A percentile compares a stretch with the other conserved stretches of the same genome.
These are phyloP conservation scores for Acanthamoeba polyphaga DNA, from an alignment of 208 protist genomes.

Conservation along the genomic window DNA sequence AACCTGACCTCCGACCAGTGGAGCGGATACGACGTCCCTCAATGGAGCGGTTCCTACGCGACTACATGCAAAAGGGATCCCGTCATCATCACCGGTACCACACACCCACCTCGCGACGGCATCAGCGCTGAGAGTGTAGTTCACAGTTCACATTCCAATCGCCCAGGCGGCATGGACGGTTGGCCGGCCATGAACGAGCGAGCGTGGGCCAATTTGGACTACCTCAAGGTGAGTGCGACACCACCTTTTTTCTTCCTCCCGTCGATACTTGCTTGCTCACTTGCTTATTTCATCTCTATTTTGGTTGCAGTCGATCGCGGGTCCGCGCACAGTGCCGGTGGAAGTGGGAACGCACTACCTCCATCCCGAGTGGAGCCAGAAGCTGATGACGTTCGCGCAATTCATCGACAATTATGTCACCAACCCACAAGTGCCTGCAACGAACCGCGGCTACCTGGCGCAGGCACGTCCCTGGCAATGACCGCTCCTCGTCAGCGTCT, in stretches of 20 bases:
- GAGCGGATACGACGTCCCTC: constrained; percentile 17
- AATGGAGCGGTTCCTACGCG: constrained; percentile 42
- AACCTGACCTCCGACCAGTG: not conserved
- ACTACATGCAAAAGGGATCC: constrained; percentile 31
- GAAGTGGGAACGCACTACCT: constrained; percentile 67
- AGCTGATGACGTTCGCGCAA: constrained; percentile 61
- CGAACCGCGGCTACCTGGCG: constrained; percentile 5
- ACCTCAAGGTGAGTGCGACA: constrained; percentile 11
- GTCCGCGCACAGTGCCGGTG: constrained; percentile 56
- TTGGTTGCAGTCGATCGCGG: constrained; percentile 3
- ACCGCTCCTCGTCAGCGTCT: not conserved
- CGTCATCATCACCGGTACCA: constrained; percentile 61
- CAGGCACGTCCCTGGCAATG: not conserved
- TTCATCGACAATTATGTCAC: constrained; percentile 55
- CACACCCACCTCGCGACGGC: not conserved
- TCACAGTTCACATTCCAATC: not conserved
- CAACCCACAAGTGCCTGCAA: not conserved
- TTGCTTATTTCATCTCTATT: not conserved
- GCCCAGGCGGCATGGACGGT: constrained; percentile 32
- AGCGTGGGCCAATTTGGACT: constrained; percentile 39
- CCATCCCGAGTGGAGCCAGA: constrained; percentile 54
- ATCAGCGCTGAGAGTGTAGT: not conserved
- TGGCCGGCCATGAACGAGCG: constrained; percentile 70
- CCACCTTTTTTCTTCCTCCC: too few relatives aligned
- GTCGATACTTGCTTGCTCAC: not conserved